A percentile compares a stretch with the other conserved stretches of the same genome.
phyloP scores from a whole-genome alignment of 352 stramenopile genomes.

The Phytophthora multivora region DNA sequence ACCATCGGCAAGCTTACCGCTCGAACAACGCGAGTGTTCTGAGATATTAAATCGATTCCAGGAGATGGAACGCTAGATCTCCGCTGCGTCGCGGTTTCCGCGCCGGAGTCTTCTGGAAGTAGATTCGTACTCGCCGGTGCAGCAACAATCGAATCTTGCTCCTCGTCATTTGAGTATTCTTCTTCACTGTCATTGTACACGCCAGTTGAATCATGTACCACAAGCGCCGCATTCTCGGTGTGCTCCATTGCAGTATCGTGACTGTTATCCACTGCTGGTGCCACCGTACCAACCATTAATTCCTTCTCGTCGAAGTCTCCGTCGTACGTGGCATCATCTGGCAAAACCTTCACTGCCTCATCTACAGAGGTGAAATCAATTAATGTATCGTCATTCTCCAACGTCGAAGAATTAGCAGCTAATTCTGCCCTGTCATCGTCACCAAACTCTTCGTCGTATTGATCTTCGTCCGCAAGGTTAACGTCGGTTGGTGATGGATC shows the following conservation, averaged over 20 bases:
- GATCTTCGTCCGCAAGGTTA: not conserved
- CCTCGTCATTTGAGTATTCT: slow-evolving; percentile 15
- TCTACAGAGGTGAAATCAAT: not conserved
- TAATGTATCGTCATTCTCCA: not conserved
- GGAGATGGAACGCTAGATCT: slow-evolving; percentile 31
- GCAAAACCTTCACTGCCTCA: not conserved
- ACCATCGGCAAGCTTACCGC: slow-evolving; percentile 35
- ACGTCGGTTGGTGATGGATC: not conserved
- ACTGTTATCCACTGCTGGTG: not conserved
- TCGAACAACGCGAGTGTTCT: slow-evolving; percentile 4
- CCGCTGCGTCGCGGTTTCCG: slow-evolving; percentile 15
- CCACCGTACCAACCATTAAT: not conserved
- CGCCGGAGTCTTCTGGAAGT: not conserved
- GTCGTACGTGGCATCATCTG: slow-evolving; percentile 12
- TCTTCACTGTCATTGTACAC: not conserved
- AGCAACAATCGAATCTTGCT: slow-evolving; percentile 1
- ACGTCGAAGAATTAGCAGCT: not conserved
- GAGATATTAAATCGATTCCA: not conserved
- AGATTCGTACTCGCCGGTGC: not conserved
- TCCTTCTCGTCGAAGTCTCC: slow-evolving; percentile 16
- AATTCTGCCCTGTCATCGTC: slow-evolving; percentile 1
- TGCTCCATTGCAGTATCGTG: not conserved
- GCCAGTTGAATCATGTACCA: not conserved
- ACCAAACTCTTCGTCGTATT: slow-evolving; percentile 27
- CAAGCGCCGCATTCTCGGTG: not conserved